Base-by-base conservation (phyloP, 768 basidiomycete genomes). In the Fistulinella prunicolor region DNA sequence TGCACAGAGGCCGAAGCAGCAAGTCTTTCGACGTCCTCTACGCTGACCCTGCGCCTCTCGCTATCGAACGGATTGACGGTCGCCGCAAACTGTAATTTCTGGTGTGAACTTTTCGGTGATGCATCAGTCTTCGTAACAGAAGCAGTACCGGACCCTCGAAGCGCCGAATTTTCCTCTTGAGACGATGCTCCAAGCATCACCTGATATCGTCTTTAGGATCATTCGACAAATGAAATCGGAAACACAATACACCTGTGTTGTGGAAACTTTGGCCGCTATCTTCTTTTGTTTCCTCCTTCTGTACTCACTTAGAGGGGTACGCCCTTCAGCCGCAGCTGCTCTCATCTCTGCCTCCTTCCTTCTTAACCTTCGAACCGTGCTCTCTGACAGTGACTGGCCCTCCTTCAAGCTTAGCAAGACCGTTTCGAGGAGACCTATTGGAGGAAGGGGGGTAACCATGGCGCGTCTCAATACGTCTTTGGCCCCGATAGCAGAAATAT, bases 311-410 rank as follows among this genome's bases (percentile, higher is more conserved):
- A 63, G 39, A 35, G 62, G 54, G 21, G 44, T 28, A 34, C 62
- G 53, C 9, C 62, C 60, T 10, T 64, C 60, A 0, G 60, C 54
- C 13, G 45, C 53, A 1, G 62, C 62, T 1, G 50, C 54, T 39
- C 50, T 54, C 12, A 35, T 44, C 37, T 63, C 63, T 8, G 49
- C 52, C 5, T 53, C 62, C 22, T 46, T 64, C 28, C 62, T 56
- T 40, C 63, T 59, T 2, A 63, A 30, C 38, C 62, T 49, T 39
- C 62, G 56, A 6, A 52, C 12, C 4, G 62, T 64, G 38, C 62
- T 64, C 38, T 62, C 60, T 1, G 63, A 64, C 23, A 63, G 38
- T 3, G 7, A 22, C 12, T 59, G 44, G 20, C 60, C 63, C 34
- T 63, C 62, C 39, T 54, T 59, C 46, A 65, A 51, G 44, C 47